These are phyloP conservation scores for Phytophthora capsici DNA, from an alignment of 352 stramenopile species.

Conservation along the genomic window DNA sequence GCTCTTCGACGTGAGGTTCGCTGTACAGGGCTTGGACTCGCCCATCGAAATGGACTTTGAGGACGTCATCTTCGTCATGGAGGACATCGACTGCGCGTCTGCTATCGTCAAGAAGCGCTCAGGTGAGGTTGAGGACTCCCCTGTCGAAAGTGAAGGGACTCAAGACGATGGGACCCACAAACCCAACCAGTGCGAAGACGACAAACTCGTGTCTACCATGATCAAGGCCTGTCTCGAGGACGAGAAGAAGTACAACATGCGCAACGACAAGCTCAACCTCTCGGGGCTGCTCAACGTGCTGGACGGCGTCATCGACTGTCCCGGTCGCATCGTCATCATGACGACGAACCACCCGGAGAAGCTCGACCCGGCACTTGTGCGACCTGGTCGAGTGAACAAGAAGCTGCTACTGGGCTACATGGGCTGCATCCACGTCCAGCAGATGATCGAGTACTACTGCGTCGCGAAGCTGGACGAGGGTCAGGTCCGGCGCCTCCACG, in stretches of 20 bases:
- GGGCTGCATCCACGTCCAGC: conserved; percentile 38
- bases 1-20: conserved; percentile 79
- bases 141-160: conserved; percentile 31
- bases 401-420: conserved; percentile 82
- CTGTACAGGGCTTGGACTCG: conserved; percentile 63
- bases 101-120: conserved; percentile 66
- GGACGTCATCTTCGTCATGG: conserved; percentile 91
- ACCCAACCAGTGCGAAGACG: conserved; percentile 23
- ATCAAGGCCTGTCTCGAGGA: conserved; percentile 40
- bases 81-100: conserved; percentile 88
- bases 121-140: conserved; percentile 55
- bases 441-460: conserved; percentile 85
- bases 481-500: neutral
- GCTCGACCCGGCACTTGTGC: conserved; percentile 92
- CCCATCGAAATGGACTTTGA: conserved; percentile 79
- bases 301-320: conserved; percentile 91
- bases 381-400: conserved; percentile 91
- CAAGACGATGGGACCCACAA: conserved; percentile 1
- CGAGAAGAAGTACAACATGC: conserved; percentile 36
- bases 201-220: conserved; percentile 45
- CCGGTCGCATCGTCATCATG: conserved; percentile 93
- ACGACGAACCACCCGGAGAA: conserved; percentile 94
- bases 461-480: neutral
- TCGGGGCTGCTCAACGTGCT: conserved; percentile 90
- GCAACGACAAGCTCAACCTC: conserved; percentile 73